phyloP scores from a whole-genome alignment of 768 basidiomycete species.

The Suillus lakei region DNA sequence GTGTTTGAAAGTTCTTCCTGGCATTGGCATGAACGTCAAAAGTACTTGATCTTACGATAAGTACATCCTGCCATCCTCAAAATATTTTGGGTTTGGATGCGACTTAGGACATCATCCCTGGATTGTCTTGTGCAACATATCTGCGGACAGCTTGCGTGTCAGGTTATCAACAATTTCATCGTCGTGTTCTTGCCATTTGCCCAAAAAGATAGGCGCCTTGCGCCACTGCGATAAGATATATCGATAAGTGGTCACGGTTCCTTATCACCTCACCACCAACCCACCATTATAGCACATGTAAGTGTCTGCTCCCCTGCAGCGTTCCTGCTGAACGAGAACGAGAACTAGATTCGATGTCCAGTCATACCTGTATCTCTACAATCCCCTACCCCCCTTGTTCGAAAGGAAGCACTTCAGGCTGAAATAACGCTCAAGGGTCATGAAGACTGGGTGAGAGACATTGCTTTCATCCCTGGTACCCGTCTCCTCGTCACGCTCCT shows the following conservation, averaged over 20 bases:
- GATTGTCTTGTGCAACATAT: background rate
- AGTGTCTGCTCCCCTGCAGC: background rate
- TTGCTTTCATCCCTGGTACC: conserved; percentile 16
- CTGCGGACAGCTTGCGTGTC: background rate
- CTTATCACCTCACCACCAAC: background rate
- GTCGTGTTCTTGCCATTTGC: background rate
- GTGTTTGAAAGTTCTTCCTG: background rate
- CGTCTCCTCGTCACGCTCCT: conserved; percentile 13
- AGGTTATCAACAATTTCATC: background rate
- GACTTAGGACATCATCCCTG: background rate
- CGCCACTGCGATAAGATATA: background rate
- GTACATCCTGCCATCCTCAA: background rate
- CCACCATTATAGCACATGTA: background rate
- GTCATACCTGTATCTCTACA: background rate
- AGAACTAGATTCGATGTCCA: background rate
- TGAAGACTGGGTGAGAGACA: background rate
- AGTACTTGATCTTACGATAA: background rate
- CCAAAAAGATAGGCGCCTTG: background rate
- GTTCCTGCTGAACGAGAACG: background rate
- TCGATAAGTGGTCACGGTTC: background rate
- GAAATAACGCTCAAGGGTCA: background rate
- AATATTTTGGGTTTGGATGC: too few relatives aligned
- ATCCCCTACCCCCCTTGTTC: background rate
- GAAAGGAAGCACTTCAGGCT: background rate
- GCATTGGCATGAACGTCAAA: background rate